Base-by-base conservation (phyloP, 345 rosid genomes). In the Citrus cavaleriei region DNA sequence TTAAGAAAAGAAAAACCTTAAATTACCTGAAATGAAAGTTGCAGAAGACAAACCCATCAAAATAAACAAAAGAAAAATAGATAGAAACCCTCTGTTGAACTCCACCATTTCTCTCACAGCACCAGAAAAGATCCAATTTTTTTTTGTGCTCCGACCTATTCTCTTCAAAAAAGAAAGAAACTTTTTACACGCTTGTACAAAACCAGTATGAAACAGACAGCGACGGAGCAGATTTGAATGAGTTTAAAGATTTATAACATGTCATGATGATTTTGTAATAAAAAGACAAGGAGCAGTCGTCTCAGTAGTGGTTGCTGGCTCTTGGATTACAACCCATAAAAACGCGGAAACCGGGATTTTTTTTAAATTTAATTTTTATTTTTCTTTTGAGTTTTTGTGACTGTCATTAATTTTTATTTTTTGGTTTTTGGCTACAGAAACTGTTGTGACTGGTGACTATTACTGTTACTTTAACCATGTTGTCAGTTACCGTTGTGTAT, bases 21-120 rank as follows among this genome's bases (percentile, higher is more conserved):
- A 63, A 62, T 42, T 78, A 90, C 90, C 90, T 32, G 88, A 84
- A 67, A 88, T 84, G 42, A 81, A 82, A 83, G 67, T 71, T n/a
- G 88, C 77, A 66, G 86, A 81, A 81, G 79, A 68, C 25, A 72
- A 76, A 77, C 82, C 57, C 75, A 85, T 58, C 57, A 81, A 24
- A 61, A 87, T 64, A 68, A 85, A 60, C 63, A 84, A 61, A 27
- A 84, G 64, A 32, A 85, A 58, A 78, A 85, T 12, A 72, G 74
- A 35, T 72, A 64, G 79, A 34, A 66, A 77, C 18, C 68, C 34
- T 22, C 21, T 62, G 28, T 66, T n/a, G 27, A 57, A 40, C 63
- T 74, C 83, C 93, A 80, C 86, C 69, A 78, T 49, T 30, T 37
- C 34, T 22, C 75, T 66, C 72, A 40, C 66, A 57, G 66, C 35